These are phyloP conservation scores for Kwoniella heveanensis DNA, from an alignment of 768 basidiomycete genomes.

Conservation along the genomic window DNA sequence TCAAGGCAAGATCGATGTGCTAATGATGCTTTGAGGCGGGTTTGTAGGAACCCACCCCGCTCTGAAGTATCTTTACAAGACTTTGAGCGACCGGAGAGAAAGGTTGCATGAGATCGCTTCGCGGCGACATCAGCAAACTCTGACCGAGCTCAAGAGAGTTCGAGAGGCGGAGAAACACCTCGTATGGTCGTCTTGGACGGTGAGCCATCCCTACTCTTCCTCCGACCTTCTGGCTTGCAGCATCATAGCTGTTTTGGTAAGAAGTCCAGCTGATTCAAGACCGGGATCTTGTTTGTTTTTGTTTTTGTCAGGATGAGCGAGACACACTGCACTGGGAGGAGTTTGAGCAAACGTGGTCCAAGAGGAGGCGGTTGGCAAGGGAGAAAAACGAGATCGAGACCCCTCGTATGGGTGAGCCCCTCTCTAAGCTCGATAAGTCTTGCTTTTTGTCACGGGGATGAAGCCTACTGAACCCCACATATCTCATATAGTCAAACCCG, in stretches of 20 bases:
- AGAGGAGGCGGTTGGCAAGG: conserved; percentile 78
- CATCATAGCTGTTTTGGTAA: not conserved
- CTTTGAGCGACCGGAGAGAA: conserved; percentile 75
- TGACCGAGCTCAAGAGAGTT: conserved; percentile 66
- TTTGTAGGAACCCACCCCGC: conserved; percentile 81
- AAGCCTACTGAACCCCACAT: not conserved
- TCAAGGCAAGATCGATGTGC: too few species aligned
- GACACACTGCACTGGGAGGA: conserved; percentile 81
- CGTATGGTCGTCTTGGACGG: conserved; percentile 92
- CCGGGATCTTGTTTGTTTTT: too few species aligned
- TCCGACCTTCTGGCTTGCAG: not conserved
- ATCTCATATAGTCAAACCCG: conserved; percentile 38
- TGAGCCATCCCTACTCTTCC: conserved; percentile 52
- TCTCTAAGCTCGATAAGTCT: too few species aligned
- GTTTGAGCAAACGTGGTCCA: conserved; percentile 85
- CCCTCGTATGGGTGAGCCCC: conserved; percentile 67
- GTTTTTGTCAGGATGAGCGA: conserved; percentile 75
- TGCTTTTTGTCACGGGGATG: too few species aligned
- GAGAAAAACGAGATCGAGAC: conserved; percentile 80
- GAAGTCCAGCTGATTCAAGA: not conserved
- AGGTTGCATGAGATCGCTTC: conserved; percentile 78
- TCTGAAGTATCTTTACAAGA: conserved; percentile 74
- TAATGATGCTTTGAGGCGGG: not conserved
- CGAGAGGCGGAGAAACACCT: conserved; percentile 71
- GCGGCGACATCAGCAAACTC: conserved; percentile 70